phyloP scores from a whole-genome alignment of 768 basidiomycete species.

The Collybiopsis luxurians region DNA sequence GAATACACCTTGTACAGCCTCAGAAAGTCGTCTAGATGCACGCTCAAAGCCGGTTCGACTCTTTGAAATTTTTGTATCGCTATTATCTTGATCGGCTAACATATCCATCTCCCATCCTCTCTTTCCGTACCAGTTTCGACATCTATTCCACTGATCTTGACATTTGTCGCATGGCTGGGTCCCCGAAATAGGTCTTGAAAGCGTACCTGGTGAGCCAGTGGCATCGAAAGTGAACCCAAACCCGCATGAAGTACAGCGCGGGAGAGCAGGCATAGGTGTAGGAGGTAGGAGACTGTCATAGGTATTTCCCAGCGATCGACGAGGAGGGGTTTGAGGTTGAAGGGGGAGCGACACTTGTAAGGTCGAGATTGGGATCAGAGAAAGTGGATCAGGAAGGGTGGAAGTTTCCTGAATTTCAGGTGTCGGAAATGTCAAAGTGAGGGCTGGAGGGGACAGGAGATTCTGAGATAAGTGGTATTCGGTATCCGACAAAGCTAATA shows the following conservation, averaged over 20 bases:
- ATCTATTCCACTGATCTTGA: constrained; percentile 2
- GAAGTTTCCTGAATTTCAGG: background rate
- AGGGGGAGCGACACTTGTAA: background rate
- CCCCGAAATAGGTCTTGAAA: background rate
- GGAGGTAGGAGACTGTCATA: background rate
- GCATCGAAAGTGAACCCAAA: constrained; percentile 4
- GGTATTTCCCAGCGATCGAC: background rate
- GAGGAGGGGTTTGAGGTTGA: constrained; percentile 4
- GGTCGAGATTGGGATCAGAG: background rate
- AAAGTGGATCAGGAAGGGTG: background rate
- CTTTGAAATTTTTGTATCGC: background rate
- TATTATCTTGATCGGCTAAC: background rate
- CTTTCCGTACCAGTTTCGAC: constrained; percentile 7
- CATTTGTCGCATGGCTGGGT: background rate
- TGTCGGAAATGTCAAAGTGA: constrained; percentile 4
- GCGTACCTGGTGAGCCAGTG: background rate
- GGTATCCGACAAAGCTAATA: background rate
- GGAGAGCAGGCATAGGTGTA: constrained; percentile 2
- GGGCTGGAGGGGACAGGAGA: constrained; percentile 1
- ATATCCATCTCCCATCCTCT: constrained; percentile 1
- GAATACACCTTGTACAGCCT: background rate
- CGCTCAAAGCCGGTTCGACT: background rate
- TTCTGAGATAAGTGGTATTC: background rate
- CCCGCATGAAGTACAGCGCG: constrained; percentile 1
- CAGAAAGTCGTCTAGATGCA: background rate